phyloP scores from a whole-genome alignment of 2,329 filamentous ascomycete species.

The Cladobotryum protrusum region DNA sequence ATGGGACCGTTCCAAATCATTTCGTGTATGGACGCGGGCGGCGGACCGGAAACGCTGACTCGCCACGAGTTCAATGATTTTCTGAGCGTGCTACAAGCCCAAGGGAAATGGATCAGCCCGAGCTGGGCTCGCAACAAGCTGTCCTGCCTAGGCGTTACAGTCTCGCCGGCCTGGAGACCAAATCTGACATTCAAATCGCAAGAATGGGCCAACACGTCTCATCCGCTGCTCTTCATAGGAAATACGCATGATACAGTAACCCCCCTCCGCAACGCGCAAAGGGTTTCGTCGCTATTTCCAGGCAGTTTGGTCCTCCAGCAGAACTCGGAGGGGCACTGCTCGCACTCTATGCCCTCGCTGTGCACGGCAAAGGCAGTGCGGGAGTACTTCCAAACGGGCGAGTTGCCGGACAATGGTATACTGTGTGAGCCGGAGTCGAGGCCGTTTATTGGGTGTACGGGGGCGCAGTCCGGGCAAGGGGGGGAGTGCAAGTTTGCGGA shows the following conservation, averaged over 20 bases:
- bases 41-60: slow-evolving; percentile 3
- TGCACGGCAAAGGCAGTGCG: slow-evolving; percentile 13
- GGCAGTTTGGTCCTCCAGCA: slow-evolving; percentile 19
- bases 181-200: slow-evolving; percentile 2
- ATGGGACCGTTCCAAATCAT: slow-evolving; percentile 9
- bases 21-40: slow-evolving; percentile 12
- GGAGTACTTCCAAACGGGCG: slow-evolving; percentile 16
- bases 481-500: slow-evolving; percentile 5
- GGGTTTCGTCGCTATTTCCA: slow-evolving; percentile 13
- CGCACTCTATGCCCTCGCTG: slow-evolving; percentile 10
- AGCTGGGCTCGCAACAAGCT: slow-evolving; percentile 13
- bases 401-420: slow-evolving; percentile 13
- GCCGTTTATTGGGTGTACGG: slow-evolving; percentile 8
- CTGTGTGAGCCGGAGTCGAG: slow-evolving; percentile 13
- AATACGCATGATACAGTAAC: slow-evolving; percentile 33
- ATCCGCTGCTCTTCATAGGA: slow-evolving; percentile 13
- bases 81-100: slow-evolving; percentile 7
- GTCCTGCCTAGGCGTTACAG: slow-evolving; percentile 10
- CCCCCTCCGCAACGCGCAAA: slow-evolving; percentile 31
- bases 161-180: slow-evolving; percentile 13
- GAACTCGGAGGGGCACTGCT: slow-evolving; percentile 17
- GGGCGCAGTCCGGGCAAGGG: neutral
- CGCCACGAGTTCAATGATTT: slow-evolving; percentile 13
- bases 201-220: slow-evolving; percentile 11
- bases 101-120: slow-evolving; percentile 12